Evolutionary conservation across 345 rosid species (phyloP), one percentile per base, ranked within the genome.

Genomic region (Citrus glauca): DNA sequence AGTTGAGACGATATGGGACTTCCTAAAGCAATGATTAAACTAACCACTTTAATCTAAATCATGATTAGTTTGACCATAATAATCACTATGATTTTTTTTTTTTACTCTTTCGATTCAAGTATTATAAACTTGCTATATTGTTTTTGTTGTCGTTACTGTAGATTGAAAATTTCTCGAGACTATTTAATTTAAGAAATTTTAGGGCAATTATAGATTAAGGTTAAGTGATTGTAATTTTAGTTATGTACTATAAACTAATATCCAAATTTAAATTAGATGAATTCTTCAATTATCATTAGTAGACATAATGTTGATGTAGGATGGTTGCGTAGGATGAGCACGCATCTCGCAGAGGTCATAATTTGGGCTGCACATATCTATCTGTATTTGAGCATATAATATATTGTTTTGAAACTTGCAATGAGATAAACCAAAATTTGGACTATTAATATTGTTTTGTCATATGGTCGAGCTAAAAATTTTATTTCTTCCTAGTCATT

Each of bases 11-110:
- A 61, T 35, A 71, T 63, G 50, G 68, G 77, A 62, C 76, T 71
- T 53, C 35, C 9, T 70, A 69, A 78, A 77, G 73, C 53, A 66
- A 76, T 5, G 48, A 71, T 80, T 78, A 78, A 77, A 16, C n/a
- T 71, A 80, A 78, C 75, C 35, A 69, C 69, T 77, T 65, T 80
- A 68, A 72, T 68, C 59, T 7, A 76, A 60, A 17, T 60, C 68
- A 83, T 83, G 53, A 83, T 83, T 81, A 73, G 80, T 83, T 81
- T 85, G 74, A 85, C 82, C 68, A 64, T 74, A 9, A 64, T 81
- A 9, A 64, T 81, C 71, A 22, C 11, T 4, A 22, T 1, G 11
- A 25, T 6, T 25, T 24, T 69, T 57, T 19, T n/a, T 35, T 25
- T 24, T 40, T 2, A 4, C 37, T 7, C 6, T 66, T 66, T 20